A percentile compares a stretch with the other conserved stretches of the same genome.
Evolutionary conservation across 305 asterid genomes (phyloP).

Genomic region (Solanum hybrid): DNA sequence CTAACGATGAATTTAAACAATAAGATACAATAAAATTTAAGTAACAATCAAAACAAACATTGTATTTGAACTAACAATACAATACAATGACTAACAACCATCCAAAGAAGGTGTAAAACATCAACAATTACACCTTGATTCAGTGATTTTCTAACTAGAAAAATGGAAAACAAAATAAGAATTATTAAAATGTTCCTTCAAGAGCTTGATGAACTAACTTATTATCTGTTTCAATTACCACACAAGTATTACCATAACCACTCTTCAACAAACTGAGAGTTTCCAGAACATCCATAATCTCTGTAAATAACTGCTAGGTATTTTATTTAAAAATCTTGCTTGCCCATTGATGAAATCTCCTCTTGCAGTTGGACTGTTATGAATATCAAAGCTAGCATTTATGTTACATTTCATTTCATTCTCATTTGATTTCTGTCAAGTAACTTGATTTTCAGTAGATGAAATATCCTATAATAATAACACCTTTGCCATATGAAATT

Average conservation of each 20-base stretch:
- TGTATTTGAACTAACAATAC: neutral
- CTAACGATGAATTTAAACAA: neutral
- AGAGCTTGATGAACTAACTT: neutral
- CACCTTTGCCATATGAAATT: neutral
- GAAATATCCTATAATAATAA: neutral
- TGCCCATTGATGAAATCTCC: neutral
- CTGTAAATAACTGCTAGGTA: neutral
- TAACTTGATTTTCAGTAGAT: neutral
- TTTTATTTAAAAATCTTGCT: neutral
- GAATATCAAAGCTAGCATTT: neutral
- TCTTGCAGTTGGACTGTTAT: neutral
- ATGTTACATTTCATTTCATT: neutral
- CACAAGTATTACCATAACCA: neutral
- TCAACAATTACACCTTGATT: neutral
- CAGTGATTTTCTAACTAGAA: neutral
- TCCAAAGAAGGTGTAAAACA: neutral
- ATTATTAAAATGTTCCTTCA: neutral
- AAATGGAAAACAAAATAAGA: neutral
- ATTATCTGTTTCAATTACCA: neutral
- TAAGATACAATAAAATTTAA: too few relatives aligned
- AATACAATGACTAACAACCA: neutral
- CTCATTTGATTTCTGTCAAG: neutral
- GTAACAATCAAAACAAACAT: too few relatives aligned
- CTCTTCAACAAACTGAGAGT: neutral
- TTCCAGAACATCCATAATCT: neutral